These are phyloP conservation scores for Penicillium verhagenii DNA, from an alignment of 495 filamentous ascomycete genomes.

Conservation along the genomic window DNA sequence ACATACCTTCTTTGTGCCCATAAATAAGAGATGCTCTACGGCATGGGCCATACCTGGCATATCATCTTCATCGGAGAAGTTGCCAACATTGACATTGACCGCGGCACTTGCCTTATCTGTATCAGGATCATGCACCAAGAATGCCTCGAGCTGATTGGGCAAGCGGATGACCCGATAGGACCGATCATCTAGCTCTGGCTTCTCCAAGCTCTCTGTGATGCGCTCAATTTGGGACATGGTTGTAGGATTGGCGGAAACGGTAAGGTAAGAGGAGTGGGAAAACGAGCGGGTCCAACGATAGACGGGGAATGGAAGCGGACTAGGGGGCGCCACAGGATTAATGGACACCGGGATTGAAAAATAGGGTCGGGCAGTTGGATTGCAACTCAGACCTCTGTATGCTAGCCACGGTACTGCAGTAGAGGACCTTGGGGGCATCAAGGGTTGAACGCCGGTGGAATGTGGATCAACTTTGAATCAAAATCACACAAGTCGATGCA, in stretches of 20 bases:
- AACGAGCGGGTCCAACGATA: constrained; percentile 21
- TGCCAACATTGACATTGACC: constrained; percentile 93
- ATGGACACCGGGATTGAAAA: constrained; percentile 11
- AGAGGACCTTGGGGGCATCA: constrained; percentile 48
- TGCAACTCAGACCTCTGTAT: constrained; percentile 29
- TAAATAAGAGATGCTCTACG: constrained; percentile 92
- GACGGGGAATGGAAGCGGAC: constrained; percentile 17
- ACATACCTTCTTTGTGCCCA: constrained; percentile 92
- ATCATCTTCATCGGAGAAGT: constrained; percentile 85
- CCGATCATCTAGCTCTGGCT: constrained; percentile 83
- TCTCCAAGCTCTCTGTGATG: constrained; percentile 79
- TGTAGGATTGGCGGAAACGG: constrained; percentile 23
- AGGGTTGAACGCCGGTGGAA: constrained; percentile 12
- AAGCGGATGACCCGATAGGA: constrained; percentile 85
- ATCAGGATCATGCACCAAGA: constrained; percentile 90
- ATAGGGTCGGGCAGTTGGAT: constrained; percentile 20
- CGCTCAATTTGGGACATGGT: constrained; percentile 57
- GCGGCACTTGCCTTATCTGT: constrained; percentile 97
- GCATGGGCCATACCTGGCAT: constrained; percentile 95
- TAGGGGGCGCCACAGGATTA: constrained; percentile 1
- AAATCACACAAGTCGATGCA: not conserved
- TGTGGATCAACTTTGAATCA: not conserved
- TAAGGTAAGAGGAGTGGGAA: constrained; percentile 17
- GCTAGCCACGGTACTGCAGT: constrained; percentile 30
- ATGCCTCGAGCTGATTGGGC: constrained; percentile 85